Base-by-base conservation (phyloP, 345 rosid species). In the Sisymbrium altissimum region DNA sequence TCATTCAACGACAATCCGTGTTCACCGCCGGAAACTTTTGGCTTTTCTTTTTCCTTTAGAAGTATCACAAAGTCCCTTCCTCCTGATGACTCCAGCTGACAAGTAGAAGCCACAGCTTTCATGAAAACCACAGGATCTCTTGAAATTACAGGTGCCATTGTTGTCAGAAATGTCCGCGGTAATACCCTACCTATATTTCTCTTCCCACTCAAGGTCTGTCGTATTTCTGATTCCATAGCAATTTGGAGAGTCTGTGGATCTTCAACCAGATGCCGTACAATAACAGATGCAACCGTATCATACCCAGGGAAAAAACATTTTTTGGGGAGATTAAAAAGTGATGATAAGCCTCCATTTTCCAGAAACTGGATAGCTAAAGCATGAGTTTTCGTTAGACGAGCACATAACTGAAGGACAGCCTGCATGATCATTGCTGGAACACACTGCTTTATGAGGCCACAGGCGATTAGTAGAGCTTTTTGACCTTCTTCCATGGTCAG, bases 181-280 rank as follows among this genome's bases (percentile, higher is more conserved):
- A 82, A 79, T 36, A 88, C 81, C 68, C 87, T 91, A 19, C 96
- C 98, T 35, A 86, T 82, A 75, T 86, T 89, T 77, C 95, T 71
- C 74, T 81, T 87, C 72, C 87, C 88, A 85, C 84, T 85, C 75
- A 94, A 81, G 62, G 85, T 83, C 84, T 91, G 96, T 18, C 88
- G 80, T 73, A 94, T 91, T 82, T 94, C 98, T 84, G 89, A 83
- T 73, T 94, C 98, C 97, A 94, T 94, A 5, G 98, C 97, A 49
- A 85, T 83, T 87, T 94, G 98, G 78, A 94, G 84, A 29, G 96
- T 94, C 77, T 88, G 98, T 67, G 98, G 95, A 81, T 94, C 98
- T 83, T 94, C 98, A 68, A 94, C 86, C 50, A 94, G 96, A 85
- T 94, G 98, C 6, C 96, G 82, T 18, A 91, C 80, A 36, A 94